Percentiles rank a stretch among this genome's conserved stretches.
These are phyloP conservation scores for Alternaria sp. DNA, from an alignment of 2,329 filamentous ascomycete species.

Conservation along the genomic window DNA sequence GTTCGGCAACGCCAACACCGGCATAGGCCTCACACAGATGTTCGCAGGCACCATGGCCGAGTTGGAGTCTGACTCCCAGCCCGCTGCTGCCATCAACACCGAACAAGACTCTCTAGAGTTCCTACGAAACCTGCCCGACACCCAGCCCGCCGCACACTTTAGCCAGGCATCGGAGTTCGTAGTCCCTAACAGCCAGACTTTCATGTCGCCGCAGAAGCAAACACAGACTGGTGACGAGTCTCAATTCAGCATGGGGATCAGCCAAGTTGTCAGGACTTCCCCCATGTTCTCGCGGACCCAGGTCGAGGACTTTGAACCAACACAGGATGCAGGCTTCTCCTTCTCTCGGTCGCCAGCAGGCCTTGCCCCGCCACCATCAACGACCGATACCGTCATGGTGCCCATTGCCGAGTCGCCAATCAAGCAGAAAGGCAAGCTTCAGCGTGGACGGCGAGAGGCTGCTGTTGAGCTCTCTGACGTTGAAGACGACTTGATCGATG, in stretches of 20 bases:
- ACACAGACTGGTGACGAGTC: conserved; percentile 26
- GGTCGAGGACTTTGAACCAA: conserved; percentile 73
- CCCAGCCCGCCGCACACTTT: conserved; percentile 61
- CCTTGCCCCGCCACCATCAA: conserved; percentile 68
- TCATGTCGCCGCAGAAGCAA: conserved; percentile 30
- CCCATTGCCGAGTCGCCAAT: conserved; percentile 68
- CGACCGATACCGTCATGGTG: conserved; percentile 71
- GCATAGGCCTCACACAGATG: conserved; percentile 82
- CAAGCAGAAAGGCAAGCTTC: conserved; percentile 65
- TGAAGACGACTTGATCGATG: conserved; percentile 47
- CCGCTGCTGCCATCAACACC: conserved; percentile 31
- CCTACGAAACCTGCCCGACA: conserved; percentile 59
- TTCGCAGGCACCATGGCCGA: conserved; percentile 89
- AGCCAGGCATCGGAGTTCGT: conserved; percentile 67
- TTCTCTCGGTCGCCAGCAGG: conserved; percentile 72
- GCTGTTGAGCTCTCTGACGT: conserved; percentile 54
- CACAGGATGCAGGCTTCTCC: conserved; percentile 80
- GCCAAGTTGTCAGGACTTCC: conserved; percentile 43
- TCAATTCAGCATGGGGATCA: conserved; percentile 43
- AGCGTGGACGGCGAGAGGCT: conserved; percentile 50
- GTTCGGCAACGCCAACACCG: conserved; percentile 46
- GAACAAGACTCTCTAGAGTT: conserved; percentile 60
- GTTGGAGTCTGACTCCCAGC: conserved; percentile 52
- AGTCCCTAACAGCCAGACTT: conserved; percentile 63
- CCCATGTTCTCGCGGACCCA: conserved; percentile 60